Conservation (phyloP, 2,329 filamentous ascomycete genomes). For the Macrophomina tecta region DNA sequence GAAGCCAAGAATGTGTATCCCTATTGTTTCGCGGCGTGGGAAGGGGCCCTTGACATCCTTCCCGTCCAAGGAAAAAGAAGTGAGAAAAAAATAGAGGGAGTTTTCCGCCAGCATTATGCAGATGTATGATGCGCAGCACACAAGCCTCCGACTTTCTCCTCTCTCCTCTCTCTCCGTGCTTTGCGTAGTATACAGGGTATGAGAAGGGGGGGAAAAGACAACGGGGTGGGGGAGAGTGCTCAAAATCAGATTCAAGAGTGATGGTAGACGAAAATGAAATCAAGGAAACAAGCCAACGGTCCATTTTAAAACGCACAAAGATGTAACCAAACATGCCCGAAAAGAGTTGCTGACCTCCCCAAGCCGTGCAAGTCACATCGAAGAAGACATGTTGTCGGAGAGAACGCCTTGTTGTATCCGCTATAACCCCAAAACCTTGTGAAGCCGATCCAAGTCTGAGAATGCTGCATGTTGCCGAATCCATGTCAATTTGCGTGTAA, state of each 20-base stretch:
- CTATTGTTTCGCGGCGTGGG: constrained; percentile 14
- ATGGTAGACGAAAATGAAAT: constrained; percentile 1
- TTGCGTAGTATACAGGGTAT: constrained; percentile 40
- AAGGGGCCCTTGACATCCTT: not conserved
- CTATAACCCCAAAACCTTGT: constrained; percentile 13
- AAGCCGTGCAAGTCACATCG: constrained; percentile 1
- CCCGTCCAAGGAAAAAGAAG: constrained; percentile 19
- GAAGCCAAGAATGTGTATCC: constrained; percentile 24
- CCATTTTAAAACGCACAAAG: constrained; percentile 5
- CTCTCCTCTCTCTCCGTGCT: constrained; percentile 26
- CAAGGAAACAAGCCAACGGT: constrained; percentile 5
- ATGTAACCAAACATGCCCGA: constrained; percentile 26
- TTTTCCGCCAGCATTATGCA: constrained; percentile 22
- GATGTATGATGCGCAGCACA: constrained; percentile 27
- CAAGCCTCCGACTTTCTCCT: constrained; percentile 26
- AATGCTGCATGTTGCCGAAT: constrained; percentile 22
- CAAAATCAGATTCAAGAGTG: constrained; percentile 9
- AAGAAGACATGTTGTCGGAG: not conserved
- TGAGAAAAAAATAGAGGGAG: constrained; percentile 17
- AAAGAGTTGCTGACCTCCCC: constrained; percentile 20
- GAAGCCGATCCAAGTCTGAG: constrained; percentile 18
- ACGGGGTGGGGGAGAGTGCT: not conserved
- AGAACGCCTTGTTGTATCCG: constrained; percentile 23
- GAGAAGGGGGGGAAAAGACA: constrained; percentile 30
- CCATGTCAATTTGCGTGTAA: constrained; percentile 24